A percentile compares a stretch with the other conserved stretches of the same genome.
These are phyloP conservation scores for Alternaria dauci DNA, from an alignment of 2,329 filamentous ascomycete genomes.

Conservation along the genomic window DNA sequence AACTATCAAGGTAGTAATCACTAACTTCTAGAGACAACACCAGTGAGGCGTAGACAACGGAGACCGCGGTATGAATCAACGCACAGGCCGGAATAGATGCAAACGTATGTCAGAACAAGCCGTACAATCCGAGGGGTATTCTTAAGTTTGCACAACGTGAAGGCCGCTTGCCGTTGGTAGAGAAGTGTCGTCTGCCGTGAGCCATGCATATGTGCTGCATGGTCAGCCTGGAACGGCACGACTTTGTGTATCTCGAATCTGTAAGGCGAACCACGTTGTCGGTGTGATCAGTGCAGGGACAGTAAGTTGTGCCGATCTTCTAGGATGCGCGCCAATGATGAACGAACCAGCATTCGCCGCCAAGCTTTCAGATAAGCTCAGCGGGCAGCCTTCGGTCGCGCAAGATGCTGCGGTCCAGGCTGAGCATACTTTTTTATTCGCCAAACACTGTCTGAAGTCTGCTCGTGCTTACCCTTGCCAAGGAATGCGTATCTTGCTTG, in stretches of 20 bases:
- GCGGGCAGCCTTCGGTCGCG: not conserved
- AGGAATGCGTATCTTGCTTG: not conserved
- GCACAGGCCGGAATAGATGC: not conserved
- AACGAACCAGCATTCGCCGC: conserved; percentile 11
- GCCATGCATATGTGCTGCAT: conserved; percentile 7
- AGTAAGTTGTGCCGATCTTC: conserved; percentile 1
- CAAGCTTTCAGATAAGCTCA: conserved; percentile 17
- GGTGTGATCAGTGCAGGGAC: not conserved
- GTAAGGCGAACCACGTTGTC: not conserved
- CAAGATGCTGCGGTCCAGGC: conserved; percentile 11
- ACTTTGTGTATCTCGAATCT: not conserved
- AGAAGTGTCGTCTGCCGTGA: conserved; percentile 9
- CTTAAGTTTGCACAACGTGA: not conserved
- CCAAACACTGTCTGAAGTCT: not conserved
- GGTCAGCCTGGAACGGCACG: not conserved
- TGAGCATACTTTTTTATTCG: conserved; percentile 1
- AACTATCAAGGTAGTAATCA: not conserved
- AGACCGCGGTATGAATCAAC: not conserved
- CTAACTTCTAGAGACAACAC: not conserved
- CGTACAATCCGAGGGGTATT: not conserved
- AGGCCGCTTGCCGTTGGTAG: not conserved
- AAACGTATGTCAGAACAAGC: not conserved
- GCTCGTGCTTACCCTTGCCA: conserved; percentile 7
- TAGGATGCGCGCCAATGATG: not conserved
- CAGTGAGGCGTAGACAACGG: conserved; percentile 4